Conservation (phyloP, 805 yeast genomes). For the Scheffersomyces stipitis region DNA sequence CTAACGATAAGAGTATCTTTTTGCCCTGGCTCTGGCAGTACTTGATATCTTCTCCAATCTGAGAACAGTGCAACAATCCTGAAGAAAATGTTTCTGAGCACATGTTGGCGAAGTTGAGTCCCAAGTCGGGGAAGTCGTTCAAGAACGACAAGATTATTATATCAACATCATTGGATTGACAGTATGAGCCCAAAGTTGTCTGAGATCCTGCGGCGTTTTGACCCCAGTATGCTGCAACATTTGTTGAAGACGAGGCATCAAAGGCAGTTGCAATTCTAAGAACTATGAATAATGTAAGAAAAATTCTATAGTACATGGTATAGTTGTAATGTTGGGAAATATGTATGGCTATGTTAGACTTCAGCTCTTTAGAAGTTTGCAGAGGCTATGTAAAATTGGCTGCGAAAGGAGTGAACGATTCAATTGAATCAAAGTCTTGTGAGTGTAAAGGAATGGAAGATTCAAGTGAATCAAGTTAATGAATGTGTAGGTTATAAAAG, state of each 20-base stretch:
- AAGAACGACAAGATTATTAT: conserved; percentile 73
- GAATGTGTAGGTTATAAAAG: too few relatives aligned
- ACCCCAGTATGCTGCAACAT: conserved; percentile 88
- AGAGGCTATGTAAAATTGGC: too few relatives aligned
- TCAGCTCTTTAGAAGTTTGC: too few relatives aligned
- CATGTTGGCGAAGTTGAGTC: conserved; percentile 55
- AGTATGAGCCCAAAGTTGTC: conserved; percentile 47
- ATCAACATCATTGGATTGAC: conserved; percentile 68
- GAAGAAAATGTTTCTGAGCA: conserved; percentile 37
- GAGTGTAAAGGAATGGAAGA: too few relatives aligned
- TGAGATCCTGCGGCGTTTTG: conserved; percentile 64
- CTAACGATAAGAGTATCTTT: conserved; percentile 70
- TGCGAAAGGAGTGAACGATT: too few relatives aligned
- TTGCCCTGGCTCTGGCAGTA: conserved; percentile 77
- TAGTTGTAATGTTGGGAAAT: too few relatives aligned
- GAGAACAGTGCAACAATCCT: conserved; percentile 13
- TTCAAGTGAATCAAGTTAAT: too few relatives aligned
- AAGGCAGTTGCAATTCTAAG: background rate
- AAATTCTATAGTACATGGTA: too few relatives aligned
- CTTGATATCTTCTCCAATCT: conserved; percentile 57
- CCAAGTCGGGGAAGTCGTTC: conserved; percentile 49
- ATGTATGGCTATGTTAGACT: too few relatives aligned
- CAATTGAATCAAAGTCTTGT: too few relatives aligned
- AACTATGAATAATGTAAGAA: too few relatives aligned
- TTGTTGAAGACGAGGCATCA: conserved; percentile 16